Base-by-base conservation (phyloP, 441 rosid species). In the Syzygium syzygioides region DNA sequence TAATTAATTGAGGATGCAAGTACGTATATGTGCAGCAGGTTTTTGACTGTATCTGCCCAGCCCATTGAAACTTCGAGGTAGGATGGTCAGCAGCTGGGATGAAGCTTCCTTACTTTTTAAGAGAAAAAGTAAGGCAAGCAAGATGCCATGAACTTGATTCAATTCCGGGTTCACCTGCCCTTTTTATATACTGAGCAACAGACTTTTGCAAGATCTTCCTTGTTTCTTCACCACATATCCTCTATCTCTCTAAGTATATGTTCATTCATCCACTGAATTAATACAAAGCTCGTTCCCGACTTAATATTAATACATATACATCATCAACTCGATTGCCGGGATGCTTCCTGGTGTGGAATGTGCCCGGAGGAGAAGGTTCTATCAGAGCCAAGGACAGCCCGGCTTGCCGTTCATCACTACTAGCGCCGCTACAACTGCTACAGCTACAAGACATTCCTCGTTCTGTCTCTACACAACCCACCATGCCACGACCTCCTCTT, bases 361-460 rank as follows among this genome's bases (percentile, higher is more conserved):
- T 87, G 59, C 80, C 53, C 62, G 50, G 45, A 64, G 88, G 17
- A 87, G 84, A 32, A 64, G 88, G 88, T 28, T 45, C 56, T 41
- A 86, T 41, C 71, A 14, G 11, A 41, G 62, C 87, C 62, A 54
- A 86, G 87, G 48, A 17, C 50, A 60, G 87, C 37, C 62, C 28
- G 55, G 45, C 50, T 56, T 56, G 32, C 87, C 32, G 71, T 7
- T 41, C 34, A 10, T 20, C 50, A 25, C 32, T 34, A 8, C 14
- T 14, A 7, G 19, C 6, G 9, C 66, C 4, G 20, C 48, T 3
- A 9, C 2, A 9, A 14, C 34, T 85, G 10, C 34, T n/a, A 7
- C 66, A 26, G 10, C 34, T n/a, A 7, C 66, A 26, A 32, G 45
- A 26, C 66, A 30, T 17, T 26, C 52, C 54, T 48, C 32, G 19